Evolutionary conservation across 495 filamentous ascomycete genomes (phyloP), one percentile per base, ranked within the genome.

Genomic region (Opeltia flavorubescens): DNA sequence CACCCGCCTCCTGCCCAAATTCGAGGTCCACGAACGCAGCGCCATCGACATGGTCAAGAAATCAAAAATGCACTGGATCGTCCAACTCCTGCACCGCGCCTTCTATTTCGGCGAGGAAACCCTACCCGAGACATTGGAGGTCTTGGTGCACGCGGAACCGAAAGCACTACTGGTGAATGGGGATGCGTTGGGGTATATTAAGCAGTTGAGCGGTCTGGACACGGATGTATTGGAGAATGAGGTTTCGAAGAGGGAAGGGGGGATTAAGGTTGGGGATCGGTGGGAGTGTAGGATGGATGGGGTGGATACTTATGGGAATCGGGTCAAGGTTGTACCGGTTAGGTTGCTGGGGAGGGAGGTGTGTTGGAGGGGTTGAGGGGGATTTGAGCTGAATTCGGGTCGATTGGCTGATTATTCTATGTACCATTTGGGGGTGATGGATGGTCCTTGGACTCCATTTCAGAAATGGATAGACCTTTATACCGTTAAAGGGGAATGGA

Each of bases 11-110:
- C 58, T 75, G 33, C 35, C 49, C 8, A 51, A 53, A 25, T 43
- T 64, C 4, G 52, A 59, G n/a, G 58, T 52, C 41, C 65, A 44
- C 49, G 62, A 55, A 50, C 52, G 46, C 53, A 53, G 49, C 5
- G 59, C 73, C 26, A 57, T 50, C 8, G 52, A 56, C 1, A 56
- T 66, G n/a, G 61, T 66, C 21, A 48, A 38, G 0, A 56, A 55
- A 35, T 66, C 72, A 0, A 54, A 57, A 9, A 60, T 64, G 17
- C 74, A 75, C 55, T 95, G 83, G 84, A 67, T 74, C 9, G 65
- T 73, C 18, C 77, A 81, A 61, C 74, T 86, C 12, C 66, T 91
- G 41, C 75, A 80, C 60, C 83, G 86, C 25, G 84, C 81, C 5
- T 84, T 81, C 67, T 74, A 78, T 45, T 87, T 84, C 57, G 66